Evolutionary conservation across 2,329 filamentous ascomycete genomes (phyloP).

Genomic region (Blastomyces gilchristii): DNA sequence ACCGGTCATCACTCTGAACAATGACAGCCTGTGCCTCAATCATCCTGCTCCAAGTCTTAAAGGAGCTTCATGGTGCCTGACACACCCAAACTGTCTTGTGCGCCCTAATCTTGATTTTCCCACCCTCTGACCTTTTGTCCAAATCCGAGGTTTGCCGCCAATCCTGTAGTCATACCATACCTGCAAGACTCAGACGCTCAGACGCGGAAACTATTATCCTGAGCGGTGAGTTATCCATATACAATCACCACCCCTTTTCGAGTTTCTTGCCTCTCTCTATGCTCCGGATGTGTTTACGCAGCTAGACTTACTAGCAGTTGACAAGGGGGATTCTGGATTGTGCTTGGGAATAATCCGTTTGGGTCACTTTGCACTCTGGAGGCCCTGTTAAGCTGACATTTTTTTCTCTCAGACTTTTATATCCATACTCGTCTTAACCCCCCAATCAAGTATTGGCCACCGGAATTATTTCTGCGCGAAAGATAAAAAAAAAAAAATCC

Average conservation of each 20-base stretch:
- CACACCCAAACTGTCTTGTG: conserved; percentile 4
- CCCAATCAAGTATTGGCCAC: background rate
- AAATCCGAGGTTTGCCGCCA: background rate
- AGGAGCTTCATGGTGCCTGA: conserved; percentile 24
- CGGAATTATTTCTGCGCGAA: background rate
- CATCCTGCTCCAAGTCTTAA: conserved; percentile 20
- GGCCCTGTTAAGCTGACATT: background rate
- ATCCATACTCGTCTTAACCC: background rate
- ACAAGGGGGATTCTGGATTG: background rate
- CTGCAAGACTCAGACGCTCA: background rate
- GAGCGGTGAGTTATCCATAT: background rate
- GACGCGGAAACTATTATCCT: background rate
- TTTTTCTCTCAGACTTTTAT: background rate
- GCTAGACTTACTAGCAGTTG: background rate
- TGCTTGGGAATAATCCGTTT: background rate
- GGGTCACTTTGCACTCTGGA: background rate
- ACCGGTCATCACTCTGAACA: background rate
- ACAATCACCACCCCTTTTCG: background rate
- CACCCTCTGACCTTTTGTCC: too few species aligned
- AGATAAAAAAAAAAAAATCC: too few species aligned
- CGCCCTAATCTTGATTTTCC: background rate
- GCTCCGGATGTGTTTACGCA: background rate
- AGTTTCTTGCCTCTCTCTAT: background rate
- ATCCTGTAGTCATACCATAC: background rate
- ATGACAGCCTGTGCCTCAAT: conserved; percentile 10